Conservation (phyloP, 495 filamentous ascomycete genomes). For the Baudoinia panamericana region DNA sequence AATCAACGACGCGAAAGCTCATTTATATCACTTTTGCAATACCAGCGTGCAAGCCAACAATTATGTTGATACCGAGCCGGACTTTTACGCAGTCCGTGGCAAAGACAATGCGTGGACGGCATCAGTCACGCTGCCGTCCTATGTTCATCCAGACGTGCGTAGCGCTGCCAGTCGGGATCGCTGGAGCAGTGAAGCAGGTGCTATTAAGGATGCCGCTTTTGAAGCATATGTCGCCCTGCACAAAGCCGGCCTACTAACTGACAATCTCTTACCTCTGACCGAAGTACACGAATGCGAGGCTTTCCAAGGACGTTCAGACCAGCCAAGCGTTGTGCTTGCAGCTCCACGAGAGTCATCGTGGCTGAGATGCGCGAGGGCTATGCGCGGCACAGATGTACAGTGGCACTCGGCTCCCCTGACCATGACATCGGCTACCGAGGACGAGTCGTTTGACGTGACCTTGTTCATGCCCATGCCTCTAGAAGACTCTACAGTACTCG, state of each 20-base stretch:
- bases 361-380: no score
- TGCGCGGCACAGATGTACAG: no score
- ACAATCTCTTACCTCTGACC: conserved; percentile 59
- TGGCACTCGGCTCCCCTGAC: not conserved
- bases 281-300: no score
- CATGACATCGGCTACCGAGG: not conserved
- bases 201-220: conserved; percentile 73
- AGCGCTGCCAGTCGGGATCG: conserved; percentile 34
- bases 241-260: conserved; percentile 56
- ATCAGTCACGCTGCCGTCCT: conserved; percentile 57
- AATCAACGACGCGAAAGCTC: conserved; percentile 53
- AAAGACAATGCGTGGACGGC: conserved; percentile 31
- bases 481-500: conserved; percentile 25
- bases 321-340: no score
- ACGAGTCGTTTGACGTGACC: conserved; percentile 21
- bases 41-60: conserved; percentile 34
- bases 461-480: conserved; percentile 30
- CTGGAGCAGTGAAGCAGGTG: conserved; percentile 64
- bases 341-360: no score
- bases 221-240: conserved; percentile 64
- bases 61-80: conserved; percentile 41
- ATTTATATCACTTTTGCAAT: conserved; percentile 74
- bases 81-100: conserved; percentile 12
- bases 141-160: conserved; percentile 52
- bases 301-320: no score